Conservation (phyloP, 805 yeast genomes). For the Sugiyamaella floridensis region DNA sequence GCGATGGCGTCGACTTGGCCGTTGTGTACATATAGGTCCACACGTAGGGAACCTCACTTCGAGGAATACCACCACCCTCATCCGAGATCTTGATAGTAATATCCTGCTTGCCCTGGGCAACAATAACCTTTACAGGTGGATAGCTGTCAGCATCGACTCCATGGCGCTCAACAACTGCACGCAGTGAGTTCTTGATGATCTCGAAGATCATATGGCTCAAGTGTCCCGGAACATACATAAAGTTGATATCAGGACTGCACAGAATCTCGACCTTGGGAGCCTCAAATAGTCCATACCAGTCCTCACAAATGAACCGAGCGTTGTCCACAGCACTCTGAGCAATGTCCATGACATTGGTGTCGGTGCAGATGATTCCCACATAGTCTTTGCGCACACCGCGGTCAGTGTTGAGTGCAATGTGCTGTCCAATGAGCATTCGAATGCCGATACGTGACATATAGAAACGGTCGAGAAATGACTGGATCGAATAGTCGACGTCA, state of each 20-base stretch:
- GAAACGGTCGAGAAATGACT: constrained; percentile 74
- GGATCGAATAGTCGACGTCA: constrained; percentile 64
- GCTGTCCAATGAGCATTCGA: constrained; percentile 92
- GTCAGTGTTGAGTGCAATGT: constrained; percentile 70
- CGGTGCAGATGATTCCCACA: constrained; percentile 83
- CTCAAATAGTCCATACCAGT: constrained; percentile 78
- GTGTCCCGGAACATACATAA: constrained; percentile 92
- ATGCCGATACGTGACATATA: constrained; percentile 90
- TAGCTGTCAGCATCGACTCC: constrained; percentile 59
- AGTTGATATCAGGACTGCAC: constrained; percentile 67
- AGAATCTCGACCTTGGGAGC: constrained; percentile 78
- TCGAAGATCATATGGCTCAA: constrained; percentile 87
- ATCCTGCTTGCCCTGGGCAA: constrained; percentile 84
- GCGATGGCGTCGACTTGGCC: constrained; percentile 61
- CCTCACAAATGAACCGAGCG: constrained; percentile 85
- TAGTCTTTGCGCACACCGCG: constrained; percentile 54
- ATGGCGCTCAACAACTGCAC: constrained; percentile 84
- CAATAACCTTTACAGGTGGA: constrained; percentile 81
- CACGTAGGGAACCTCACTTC: constrained; percentile 73
- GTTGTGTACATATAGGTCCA: constrained; percentile 93
- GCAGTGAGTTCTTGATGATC: constrained; percentile 73
- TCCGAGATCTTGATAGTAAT: constrained; percentile 85
- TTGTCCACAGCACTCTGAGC: constrained; percentile 86
- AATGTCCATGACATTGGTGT: constrained; percentile 74
- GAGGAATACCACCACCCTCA: constrained; percentile 90